Conservation (phyloP, 2,329 filamentous ascomycete genomes). For the Phyllosticta capitalensis region DNA sequence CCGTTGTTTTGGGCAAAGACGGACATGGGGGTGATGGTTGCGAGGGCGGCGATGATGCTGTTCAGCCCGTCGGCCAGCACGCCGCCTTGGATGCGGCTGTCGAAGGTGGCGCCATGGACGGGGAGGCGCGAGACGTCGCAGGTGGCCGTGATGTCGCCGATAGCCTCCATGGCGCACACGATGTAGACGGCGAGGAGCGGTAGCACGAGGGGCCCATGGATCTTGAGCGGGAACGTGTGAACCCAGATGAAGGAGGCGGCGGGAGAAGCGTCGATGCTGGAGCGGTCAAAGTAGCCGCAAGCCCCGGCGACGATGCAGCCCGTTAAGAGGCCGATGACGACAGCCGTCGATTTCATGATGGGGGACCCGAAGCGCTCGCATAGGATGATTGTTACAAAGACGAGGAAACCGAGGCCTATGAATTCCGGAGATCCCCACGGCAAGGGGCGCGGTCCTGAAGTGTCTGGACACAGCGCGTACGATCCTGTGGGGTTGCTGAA, state of each 20-base stretch:
- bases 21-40: conserved; percentile 71
- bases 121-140: conserved; percentile 71
- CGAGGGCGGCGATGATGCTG: conserved; percentile 63
- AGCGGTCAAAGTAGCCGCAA: conserved; percentile 66
- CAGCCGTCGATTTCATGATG: conserved; percentile 73
- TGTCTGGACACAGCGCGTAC: conserved; percentile 50
- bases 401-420: conserved; percentile 68
- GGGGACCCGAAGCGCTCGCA: conserved; percentile 74
- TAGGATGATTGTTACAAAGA: conserved; percentile 69
- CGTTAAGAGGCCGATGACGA: conserved; percentile 63
- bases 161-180: conserved; percentile 65
- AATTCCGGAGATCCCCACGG: conserved; percentile 72
- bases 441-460: conserved; percentile 59
- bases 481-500: conserved; percentile 40
- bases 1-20: conserved; percentile 81
- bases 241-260: conserved; percentile 70
- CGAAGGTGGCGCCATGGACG: conserved; percentile 61
- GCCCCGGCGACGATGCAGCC: conserved; percentile 74
- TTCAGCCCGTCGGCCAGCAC: conserved; percentile 70
- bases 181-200: conserved; percentile 56
- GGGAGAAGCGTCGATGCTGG: conserved; percentile 61
- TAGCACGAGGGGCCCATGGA: conserved; percentile 66
- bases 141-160: conserved; percentile 71
- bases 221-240: conserved; percentile 60
- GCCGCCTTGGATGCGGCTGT: conserved; percentile 69